Evolutionary conservation across 2,329 filamentous ascomycete genomes (phyloP).

Genomic region (Alternaria postmessia): DNA sequence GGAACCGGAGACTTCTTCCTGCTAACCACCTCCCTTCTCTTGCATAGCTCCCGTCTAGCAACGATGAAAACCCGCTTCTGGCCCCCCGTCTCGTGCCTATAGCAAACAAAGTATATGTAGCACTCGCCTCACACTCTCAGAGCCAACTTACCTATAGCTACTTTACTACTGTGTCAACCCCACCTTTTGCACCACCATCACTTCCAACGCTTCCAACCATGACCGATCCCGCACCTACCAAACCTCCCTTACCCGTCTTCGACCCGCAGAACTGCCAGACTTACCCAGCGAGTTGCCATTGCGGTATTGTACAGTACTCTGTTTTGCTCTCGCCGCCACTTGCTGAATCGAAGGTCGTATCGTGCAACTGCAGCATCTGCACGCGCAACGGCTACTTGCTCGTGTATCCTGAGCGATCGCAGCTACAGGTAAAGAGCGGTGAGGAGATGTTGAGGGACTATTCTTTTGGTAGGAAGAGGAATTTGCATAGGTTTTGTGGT

Average conservation of each 20-base stretch:
- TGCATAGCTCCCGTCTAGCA: neutral
- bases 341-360: conserved; percentile 53
- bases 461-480: conserved; percentile 36
- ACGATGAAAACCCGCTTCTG: neutral
- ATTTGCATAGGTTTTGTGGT: conserved; percentile 39
- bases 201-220: neutral
- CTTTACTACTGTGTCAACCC: neutral
- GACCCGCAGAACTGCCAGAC: conserved; percentile 3
- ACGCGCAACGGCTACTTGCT: conserved; percentile 61
- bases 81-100: conserved; percentile 9
- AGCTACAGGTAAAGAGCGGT: conserved; percentile 37
- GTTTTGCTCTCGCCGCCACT: conserved; percentile 60
- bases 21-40: neutral
- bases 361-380: conserved; percentile 65
- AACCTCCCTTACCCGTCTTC: neutral
- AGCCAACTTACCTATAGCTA: neutral
- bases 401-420: conserved; percentile 43
- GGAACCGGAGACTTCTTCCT: conserved; percentile 7
- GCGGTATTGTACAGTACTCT: conserved; percentile 60
- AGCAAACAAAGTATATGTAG: conserved; percentile 17
- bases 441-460: conserved; percentile 33
- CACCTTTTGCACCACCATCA: conserved; percentile 13
- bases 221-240: neutral
- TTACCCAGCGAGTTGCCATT: conserved; percentile 58
- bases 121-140: conserved; percentile 2